Percentiles rank a stretch among this genome's conserved stretches.
phyloP scores from a whole-genome alignment of 306 rosid species.

The Rosa multiflora region DNA sequence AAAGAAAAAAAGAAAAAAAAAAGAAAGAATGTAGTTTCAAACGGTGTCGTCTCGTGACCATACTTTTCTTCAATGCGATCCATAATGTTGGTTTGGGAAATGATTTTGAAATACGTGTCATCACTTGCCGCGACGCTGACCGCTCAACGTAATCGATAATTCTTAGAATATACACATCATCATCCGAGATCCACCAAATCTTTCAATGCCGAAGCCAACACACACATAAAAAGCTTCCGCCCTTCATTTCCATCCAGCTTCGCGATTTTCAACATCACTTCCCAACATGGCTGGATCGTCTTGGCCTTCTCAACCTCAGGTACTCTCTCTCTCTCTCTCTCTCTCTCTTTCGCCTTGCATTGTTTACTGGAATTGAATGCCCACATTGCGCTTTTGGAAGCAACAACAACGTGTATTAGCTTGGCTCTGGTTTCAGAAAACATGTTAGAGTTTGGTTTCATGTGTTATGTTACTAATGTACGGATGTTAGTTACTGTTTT shows the following conservation, averaged over 20 bases:
- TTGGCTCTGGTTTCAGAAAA: too few relatives aligned
- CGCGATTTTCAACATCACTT: not conserved
- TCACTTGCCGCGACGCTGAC: not conserved
- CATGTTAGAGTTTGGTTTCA: not conserved
- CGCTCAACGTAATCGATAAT: not conserved
- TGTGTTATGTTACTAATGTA: not conserved
- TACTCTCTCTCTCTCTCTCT: slow-evolving; percentile 22
- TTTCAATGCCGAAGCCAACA: not conserved
- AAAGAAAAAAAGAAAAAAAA: too few relatives aligned
- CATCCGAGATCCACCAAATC: slow-evolving; percentile 7
- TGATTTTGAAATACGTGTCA: too few relatives aligned
- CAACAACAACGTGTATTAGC: not conserved
- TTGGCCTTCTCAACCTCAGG: slow-evolving; percentile 82
- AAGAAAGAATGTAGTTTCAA: too few relatives aligned
- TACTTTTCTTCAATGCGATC: too few relatives aligned
- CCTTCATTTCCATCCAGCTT: not conserved
- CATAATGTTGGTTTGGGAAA: too few relatives aligned
- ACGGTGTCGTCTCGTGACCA: too few relatives aligned
- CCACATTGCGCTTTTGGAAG: slow-evolving; percentile 6
- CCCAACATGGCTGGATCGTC: slow-evolving; percentile 41
- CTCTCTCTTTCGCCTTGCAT: not conserved
- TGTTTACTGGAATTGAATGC: not conserved
- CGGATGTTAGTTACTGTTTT: not conserved
- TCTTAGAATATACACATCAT: not conserved
- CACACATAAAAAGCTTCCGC: not conserved